These are phyloP conservation scores for Coemansia sp. DNA, from an alignment of 192 early-diverging fungal species.

Conservation along the genomic window DNA sequence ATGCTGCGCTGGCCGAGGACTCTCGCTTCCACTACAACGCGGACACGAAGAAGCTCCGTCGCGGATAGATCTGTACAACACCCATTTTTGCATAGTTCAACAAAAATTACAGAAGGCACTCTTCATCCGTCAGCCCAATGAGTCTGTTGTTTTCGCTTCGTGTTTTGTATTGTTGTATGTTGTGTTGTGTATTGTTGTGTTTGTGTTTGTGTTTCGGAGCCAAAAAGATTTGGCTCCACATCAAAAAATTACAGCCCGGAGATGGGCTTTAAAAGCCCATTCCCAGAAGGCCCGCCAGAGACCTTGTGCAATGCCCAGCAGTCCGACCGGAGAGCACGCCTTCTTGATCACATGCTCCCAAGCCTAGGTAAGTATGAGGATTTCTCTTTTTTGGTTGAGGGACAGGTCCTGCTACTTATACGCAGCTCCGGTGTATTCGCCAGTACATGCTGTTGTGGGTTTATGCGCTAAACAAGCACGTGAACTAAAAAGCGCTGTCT, in stretches of 20 bases:
- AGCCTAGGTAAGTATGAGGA: conserved; percentile 41
- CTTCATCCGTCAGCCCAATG: too few relatives aligned
- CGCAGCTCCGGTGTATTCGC: too few relatives aligned
- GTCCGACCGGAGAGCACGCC: conserved; percentile 20
- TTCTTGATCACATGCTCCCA: conserved; percentile 34
- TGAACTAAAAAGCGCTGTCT: background rate
- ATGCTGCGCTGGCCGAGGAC: background rate
- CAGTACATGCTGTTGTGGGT: background rate
- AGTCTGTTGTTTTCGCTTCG: background rate
- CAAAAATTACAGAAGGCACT: too few relatives aligned
- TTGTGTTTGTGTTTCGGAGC: conserved; percentile 29
- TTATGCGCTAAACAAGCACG: background rate
- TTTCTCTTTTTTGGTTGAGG: conserved; percentile 14
- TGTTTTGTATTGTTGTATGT: background rate
- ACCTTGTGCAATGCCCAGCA: conserved; percentile 47
- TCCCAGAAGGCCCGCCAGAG: conserved; percentile 38
- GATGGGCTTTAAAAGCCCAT: conserved; percentile 33
- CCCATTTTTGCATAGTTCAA: background rate
- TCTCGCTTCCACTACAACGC: background rate
- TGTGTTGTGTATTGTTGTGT: background rate
- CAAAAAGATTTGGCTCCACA: conserved; percentile 34
- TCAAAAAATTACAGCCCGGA: conserved; percentile 46
- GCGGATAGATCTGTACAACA: too few relatives aligned
- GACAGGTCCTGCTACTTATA: conserved; percentile 10
- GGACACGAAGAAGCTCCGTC: conserved; percentile 5